phyloP scores from a whole-genome alignment of 768 basidiomycete species.

The Xanthoconium purpureum region DNA sequence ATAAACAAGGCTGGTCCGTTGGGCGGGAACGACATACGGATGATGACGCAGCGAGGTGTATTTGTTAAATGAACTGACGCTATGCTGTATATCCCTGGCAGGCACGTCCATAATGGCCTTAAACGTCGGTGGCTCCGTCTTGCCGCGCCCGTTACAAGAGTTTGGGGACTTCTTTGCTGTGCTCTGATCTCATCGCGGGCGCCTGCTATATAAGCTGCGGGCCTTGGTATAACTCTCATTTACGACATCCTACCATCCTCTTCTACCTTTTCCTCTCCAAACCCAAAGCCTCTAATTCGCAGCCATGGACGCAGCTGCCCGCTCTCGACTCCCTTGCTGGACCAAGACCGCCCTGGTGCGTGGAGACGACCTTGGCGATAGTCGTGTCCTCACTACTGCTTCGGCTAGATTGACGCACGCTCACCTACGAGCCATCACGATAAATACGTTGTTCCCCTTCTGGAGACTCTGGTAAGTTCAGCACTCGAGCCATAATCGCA shows the following conservation, averaged over 20 bases:
- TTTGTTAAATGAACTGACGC: background rate
- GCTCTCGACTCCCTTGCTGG: background rate
- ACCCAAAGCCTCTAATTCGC: background rate
- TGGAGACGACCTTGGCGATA: background rate
- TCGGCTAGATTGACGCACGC: slow-evolving; percentile 6
- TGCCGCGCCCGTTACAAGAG: slow-evolving; percentile 2
- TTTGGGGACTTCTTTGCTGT: slow-evolving; percentile 11
- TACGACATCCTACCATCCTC: slow-evolving; percentile 4
- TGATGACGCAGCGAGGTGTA: background rate
- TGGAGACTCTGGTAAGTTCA: slow-evolving; percentile 1
- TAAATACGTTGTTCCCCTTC: slow-evolving; percentile 2
- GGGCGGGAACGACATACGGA: background rate
- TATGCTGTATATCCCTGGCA: background rate
- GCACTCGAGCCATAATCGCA: background rate
- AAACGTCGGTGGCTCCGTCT: background rate
- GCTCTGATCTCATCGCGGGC: slow-evolving; percentile 11
- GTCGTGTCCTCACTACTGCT: background rate
- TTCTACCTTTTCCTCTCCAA: background rate
- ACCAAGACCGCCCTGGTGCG: slow-evolving; percentile 9
- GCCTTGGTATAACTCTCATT: background rate
- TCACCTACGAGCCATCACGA: background rate
- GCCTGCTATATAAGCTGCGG: slow-evolving; percentile 20
- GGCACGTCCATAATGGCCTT: background rate
- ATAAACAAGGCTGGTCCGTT: background rate
- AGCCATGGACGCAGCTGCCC: slow-evolving; percentile 7